A percentile compares a stretch with the other conserved stretches of the same genome.
Conservation (phyloP, 2,329 filamentous ascomycete genomes). For the Talaromyces sp. region DNA sequence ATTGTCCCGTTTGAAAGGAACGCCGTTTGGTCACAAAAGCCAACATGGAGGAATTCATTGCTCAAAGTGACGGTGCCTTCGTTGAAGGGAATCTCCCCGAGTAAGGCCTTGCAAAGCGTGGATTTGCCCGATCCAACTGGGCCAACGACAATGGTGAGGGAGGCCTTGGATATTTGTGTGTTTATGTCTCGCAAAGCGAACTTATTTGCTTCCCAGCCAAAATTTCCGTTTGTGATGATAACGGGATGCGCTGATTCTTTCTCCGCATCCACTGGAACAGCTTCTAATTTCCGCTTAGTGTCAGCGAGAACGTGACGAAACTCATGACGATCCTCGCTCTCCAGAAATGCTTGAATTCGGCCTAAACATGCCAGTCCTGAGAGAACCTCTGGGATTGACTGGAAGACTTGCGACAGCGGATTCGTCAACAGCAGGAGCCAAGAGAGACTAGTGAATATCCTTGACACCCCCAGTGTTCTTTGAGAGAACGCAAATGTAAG, state of each 20-base stretch:
- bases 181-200: constrained; percentile 2
- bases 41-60: constrained; percentile 29
- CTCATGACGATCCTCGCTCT: constrained; percentile 21
- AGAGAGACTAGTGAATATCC: constrained; percentile 30
- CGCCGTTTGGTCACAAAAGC: constrained; percentile 41
- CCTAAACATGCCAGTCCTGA: constrained; percentile 23
- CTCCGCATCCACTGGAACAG: neutral
- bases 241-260: neutral
- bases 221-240: constrained; percentile 1
- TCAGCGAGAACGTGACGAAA: constrained; percentile 2
- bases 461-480: constrained; percentile 19
- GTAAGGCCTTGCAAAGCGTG: constrained; percentile 34
- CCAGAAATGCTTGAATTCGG: constrained; percentile 28
- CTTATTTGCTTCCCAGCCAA: constrained; percentile 12
- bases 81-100: constrained; percentile 34
- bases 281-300: neutral
- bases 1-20: constrained; percentile 34
- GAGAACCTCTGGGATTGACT: constrained; percentile 23
- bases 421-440: constrained; percentile 26
- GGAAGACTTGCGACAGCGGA: constrained; percentile 23
- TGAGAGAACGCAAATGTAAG: constrained; percentile 14
- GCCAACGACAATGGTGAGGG: constrained; percentile 14
- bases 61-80: constrained; percentile 23
- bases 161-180: neutral
- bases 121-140: constrained; percentile 33